These are phyloP conservation scores for Baorangia bicolor DNA, from an alignment of 768 basidiomycete species.

Conservation along the genomic window DNA sequence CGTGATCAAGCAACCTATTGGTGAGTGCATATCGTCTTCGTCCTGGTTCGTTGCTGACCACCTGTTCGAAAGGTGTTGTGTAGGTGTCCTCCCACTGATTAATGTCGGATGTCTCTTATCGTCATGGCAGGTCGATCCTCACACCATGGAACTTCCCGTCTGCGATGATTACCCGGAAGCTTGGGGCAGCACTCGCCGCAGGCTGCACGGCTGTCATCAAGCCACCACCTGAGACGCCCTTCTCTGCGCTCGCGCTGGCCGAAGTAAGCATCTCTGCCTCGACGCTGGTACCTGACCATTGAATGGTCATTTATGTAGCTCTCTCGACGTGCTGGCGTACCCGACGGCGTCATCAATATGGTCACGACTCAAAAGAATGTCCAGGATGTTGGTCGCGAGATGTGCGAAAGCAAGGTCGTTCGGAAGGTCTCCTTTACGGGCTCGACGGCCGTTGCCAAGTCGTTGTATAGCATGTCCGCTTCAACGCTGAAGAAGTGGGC, in stretches of 20 bases:
- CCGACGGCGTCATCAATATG: constrained; percentile 93
- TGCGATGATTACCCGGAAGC: constrained; percentile 91
- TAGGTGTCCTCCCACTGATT: constrained; percentile 24
- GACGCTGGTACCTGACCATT: neutral
- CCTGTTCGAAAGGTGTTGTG: constrained; percentile 43
- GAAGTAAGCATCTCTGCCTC: constrained; percentile 51
- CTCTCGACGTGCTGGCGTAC: constrained; percentile 84
- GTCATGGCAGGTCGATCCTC: constrained; percentile 58
- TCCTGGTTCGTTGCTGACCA: constrained; percentile 26
- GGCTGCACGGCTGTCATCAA: constrained; percentile 98
- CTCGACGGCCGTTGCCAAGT: constrained; percentile 77
- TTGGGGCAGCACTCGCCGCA: constrained; percentile 86
- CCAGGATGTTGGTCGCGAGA: constrained; percentile 84
- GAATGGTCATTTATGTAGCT: constrained; percentile 46
- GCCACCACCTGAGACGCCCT: constrained; percentile 93
- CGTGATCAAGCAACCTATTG: constrained; percentile 91
- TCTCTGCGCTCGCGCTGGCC: constrained; percentile 86
- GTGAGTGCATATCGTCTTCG: constrained; percentile 46
- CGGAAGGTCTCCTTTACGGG: constrained; percentile 94
- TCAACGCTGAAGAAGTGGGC: constrained; percentile 80
- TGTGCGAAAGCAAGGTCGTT: constrained; percentile 85
- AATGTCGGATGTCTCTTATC: neutral
- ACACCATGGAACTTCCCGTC: constrained; percentile 96
- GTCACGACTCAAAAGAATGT: constrained; percentile 88
- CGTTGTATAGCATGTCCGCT: constrained; percentile 69